Conservation (phyloP, 768 basidiomycete species). For the Agaricus bisporus region DNA sequence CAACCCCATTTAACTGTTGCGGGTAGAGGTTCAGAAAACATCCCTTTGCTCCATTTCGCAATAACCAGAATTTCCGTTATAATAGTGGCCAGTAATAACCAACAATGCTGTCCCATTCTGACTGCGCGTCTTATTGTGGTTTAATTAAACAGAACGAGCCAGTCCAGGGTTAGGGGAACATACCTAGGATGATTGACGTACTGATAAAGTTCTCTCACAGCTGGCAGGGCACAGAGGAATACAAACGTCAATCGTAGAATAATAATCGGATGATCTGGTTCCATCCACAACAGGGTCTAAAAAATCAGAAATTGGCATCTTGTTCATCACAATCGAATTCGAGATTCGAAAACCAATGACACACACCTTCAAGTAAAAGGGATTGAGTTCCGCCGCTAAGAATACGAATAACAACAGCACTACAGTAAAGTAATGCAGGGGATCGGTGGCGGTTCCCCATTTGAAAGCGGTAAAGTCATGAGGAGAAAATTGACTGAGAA, state of each 20-base stretch:
- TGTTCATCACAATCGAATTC: background rate
- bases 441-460: conserved; percentile 76
- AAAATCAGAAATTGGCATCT: conserved; percentile 3
- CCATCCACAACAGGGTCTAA: conserved; percentile 74
- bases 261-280: conserved; percentile 83
- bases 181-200: conserved; percentile 81
- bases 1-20: conserved; percentile 58
- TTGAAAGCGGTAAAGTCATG: conserved; percentile 86
- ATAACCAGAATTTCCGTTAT: conserved; percentile 77
- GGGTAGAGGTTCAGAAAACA: conserved; percentile 63
- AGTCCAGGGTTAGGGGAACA: conserved; percentile 8
- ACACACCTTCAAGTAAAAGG: conserved; percentile 80
- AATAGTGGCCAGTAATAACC: conserved; percentile 84
- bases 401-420: conserved; percentile 73
- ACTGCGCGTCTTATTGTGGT: conserved; percentile 55
- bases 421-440: conserved; percentile 69
- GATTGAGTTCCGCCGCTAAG: conserved; percentile 79
- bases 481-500: conserved; percentile 80
- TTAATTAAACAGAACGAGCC: background rate
- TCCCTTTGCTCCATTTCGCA: conserved; percentile 74
- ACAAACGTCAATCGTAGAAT: conserved; percentile 67
- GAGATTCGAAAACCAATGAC: background rate
- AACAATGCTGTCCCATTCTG: conserved; percentile 86
- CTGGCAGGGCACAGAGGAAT: conserved; percentile 83
- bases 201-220: conserved; percentile 77